Evolutionary conservation across 768 basidiomycete genomes (phyloP), one percentile per base, ranked within the genome.

Genomic region (Erythrobasidium yunnanense): DNA sequence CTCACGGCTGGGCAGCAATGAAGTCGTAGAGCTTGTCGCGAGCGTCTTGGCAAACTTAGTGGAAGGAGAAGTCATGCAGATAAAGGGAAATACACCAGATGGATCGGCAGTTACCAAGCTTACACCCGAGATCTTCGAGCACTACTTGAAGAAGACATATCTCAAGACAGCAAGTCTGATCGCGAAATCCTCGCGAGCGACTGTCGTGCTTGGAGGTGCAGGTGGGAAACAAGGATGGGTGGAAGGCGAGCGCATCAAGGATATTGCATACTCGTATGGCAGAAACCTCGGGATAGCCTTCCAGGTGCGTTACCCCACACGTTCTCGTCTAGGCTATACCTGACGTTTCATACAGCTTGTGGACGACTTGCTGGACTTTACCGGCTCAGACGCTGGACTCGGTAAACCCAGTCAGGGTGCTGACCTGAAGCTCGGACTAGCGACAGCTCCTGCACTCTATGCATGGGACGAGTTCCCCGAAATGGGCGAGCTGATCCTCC

Each of bases 301-400:
- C 78, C 92, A 95, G 82, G 90, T 90, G 69, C 58, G 79, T 76
- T 7, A 35, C 33, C 54, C 55, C 27, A 27, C 15, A 46, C 29
- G 15, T 52, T 8, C 29, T 11, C 15, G 23, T 55, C 22, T 52
- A 29, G 15, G 30, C 17, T 30, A 15, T n/a, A 18, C 22, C 7
- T 30, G 11, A 17, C 6, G 32, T 13, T 25, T 3, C 18, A 13
- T 25, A 38, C 72, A 93, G 90, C 85, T 99, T 8, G 86, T 97
- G 52, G 95, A 99, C 74, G 95, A 99, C 74, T 82, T 91, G 34
- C 79, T 99, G 2, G 95, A 97, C 77, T 97, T 90, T 74, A 87
- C 91, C 53, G 83, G 87, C 0, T 85, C 85, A 11, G 81, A 83
- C 4, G 77, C 79, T 0, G 78, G 85, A 0, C 82, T 97, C 13